Percentiles rank a stretch among this genome's conserved stretches.
Conservation (phyloP, 345 rosid species). For the Eucalyptus tenuipes region DNA sequence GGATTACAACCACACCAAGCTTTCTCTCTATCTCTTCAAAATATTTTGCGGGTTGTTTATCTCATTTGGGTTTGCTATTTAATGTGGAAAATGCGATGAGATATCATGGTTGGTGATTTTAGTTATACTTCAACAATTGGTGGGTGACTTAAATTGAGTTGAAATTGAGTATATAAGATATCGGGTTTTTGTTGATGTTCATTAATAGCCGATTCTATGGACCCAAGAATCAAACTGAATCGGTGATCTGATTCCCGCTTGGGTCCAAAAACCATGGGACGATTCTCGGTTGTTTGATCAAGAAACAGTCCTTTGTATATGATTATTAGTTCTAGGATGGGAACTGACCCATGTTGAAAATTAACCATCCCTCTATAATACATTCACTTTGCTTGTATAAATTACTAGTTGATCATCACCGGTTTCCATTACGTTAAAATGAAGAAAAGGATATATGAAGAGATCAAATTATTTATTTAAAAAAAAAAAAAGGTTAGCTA, state of each 20-base stretch:
- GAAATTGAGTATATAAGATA: neutral
- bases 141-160: neutral
- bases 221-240: rapidly evolving
- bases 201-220: neutral
- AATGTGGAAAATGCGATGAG: neutral
- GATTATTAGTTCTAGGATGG: neutral
- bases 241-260: neutral
- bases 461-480: neutral
- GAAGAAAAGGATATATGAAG: neutral
- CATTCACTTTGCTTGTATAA: neutral
- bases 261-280: neutral
- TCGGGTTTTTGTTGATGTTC: neutral
- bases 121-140: neutral
- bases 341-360: neutral
- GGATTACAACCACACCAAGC: too few species aligned
- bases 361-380: too few species aligned
- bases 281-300: too few species aligned
- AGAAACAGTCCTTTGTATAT: rapidly evolving
- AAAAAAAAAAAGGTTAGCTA: too few species aligned
- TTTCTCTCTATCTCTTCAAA: too few species aligned
- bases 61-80: neutral
- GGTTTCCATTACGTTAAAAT: neutral
- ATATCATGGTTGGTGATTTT: neutral
- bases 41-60: too few species aligned
- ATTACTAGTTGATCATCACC: too few species aligned